Conservation (phyloP, 2,329 filamentous ascomycete species). For the Fusarium circinatum region DNA sequence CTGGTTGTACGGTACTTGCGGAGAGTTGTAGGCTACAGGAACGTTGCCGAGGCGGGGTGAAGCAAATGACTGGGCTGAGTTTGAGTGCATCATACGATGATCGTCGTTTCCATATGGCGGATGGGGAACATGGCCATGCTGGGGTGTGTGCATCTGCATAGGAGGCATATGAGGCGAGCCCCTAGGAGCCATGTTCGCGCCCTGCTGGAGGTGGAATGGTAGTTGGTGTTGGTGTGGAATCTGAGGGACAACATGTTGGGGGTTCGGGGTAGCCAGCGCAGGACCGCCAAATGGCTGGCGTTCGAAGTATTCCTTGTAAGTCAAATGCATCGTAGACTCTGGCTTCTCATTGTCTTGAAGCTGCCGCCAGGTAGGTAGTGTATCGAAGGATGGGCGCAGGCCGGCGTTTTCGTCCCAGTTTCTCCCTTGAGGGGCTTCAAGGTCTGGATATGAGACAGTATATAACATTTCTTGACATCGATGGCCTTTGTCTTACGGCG, state of each 20-base stretch:
- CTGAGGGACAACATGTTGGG: constrained; percentile 75
- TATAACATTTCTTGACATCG: constrained; percentile 74
- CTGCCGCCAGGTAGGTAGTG: constrained; percentile 84
- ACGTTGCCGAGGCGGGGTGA: constrained; percentile 82
- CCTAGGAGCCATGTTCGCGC: constrained; percentile 71
- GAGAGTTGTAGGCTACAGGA: constrained; percentile 75
- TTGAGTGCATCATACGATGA: constrained; percentile 88
- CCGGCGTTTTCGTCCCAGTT: constrained; percentile 82
- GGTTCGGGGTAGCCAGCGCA: constrained; percentile 74
- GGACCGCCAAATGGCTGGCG: constrained; percentile 65
- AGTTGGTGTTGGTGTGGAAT: constrained; percentile 86
- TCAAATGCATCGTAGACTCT: constrained; percentile 71
- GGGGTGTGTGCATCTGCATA: constrained; percentile 79
- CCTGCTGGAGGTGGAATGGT: constrained; percentile 83
- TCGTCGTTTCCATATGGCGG: constrained; percentile 80
- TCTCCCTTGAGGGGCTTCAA: constrained; percentile 63
- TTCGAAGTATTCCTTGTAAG: constrained; percentile 84
- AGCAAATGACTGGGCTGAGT: constrained; percentile 84
- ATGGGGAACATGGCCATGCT: constrained; percentile 73
- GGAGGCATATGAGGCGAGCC: constrained; percentile 80
- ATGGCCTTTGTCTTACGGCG: constrained; percentile 77
- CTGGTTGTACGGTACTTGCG: constrained; percentile 77
- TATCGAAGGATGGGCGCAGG: constrained; percentile 86
- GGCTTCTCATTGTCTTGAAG: constrained; percentile 76
- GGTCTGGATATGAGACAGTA: constrained; percentile 64